Evolutionary conservation across 2,329 filamentous ascomycete genomes (phyloP).

Genomic region (Ophiosphaerella narmari): DNA sequence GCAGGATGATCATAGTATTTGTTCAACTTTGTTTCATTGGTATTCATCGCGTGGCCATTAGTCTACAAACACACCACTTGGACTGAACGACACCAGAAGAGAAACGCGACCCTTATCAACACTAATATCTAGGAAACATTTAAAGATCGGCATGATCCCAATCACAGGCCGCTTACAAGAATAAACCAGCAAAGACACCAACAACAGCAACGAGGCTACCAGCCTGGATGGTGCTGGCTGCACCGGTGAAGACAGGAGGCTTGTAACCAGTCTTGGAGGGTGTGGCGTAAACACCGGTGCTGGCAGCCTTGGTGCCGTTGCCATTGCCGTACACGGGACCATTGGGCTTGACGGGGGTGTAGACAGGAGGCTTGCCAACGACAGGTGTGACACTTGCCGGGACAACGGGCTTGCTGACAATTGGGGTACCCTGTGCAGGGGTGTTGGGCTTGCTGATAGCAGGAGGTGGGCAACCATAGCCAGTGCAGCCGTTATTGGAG

Average conservation of each 20-base stretch:
- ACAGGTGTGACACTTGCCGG: not conserved
- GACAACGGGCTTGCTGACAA: constrained; percentile 3
- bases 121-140: not conserved
- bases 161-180: constrained; percentile 15
- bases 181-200: constrained; percentile 15
- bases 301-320: not conserved
- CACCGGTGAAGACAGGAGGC: constrained; percentile 28
- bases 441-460: not conserved
- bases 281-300: constrained; percentile 4
- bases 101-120: not conserved
- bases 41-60: too few relatives aligned
- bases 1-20: too few relatives aligned
- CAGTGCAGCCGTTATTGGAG: constrained; percentile 3
- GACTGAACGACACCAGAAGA: not conserved
- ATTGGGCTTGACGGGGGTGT: not conserved
- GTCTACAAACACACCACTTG: too few relatives aligned
- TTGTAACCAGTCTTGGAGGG: constrained; percentile 19
- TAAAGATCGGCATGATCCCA: not conserved
- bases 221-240: constrained; percentile 18
- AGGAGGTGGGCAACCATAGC: not conserved
- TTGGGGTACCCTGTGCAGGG: not conserved
- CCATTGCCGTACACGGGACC: not conserved
- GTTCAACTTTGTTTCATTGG: too few relatives aligned
- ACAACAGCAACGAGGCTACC: constrained; percentile 18
- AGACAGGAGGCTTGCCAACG: not conserved